Base-by-base conservation (phyloP, 1,284 basidiomycete species). In the Cryptococcus hybrid region DNA sequence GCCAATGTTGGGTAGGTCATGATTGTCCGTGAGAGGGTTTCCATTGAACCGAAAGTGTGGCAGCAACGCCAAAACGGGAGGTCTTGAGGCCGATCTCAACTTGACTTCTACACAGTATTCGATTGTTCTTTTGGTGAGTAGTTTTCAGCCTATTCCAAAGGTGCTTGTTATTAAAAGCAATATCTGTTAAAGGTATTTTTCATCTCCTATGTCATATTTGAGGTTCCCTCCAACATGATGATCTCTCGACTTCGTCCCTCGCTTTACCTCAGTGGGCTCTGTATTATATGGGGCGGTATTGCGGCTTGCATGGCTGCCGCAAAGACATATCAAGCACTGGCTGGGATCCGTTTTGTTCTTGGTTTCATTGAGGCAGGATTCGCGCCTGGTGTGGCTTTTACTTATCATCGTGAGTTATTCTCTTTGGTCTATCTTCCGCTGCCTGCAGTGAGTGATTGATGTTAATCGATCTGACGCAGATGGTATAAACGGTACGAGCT, bases 71-170 rank as follows among this genome's bases (percentile, higher is more conserved):
- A 75, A 71, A 57, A 71, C 73, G 0, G 69, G 68, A 54, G 65
- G 69, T 60, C 63, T 70, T 8, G 58, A 74, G 50, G 49, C 54
- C 9, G 72, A 77, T 57, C 69, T 77, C 54, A 57, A 65, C 34
- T 55, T 78, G 40, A 76, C 73, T 2, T 76, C 74, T 13, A 63
- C 53, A 18, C 70, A 78, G 51, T 78, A 78, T 63, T 76, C 73
- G 0, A 59, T 73, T 63, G 53, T 70, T 51, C 60, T 75, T 50
- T 60, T 77, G 47, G 57, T 30, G 30, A 30, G 30, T 4, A 30
- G 30, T 62, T 70, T 62, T 61, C 78, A 54, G 42, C 62, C 48
- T 42, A 61, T 18, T 57, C 13, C 48, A 47, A 9, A 57, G 47
- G 45, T 50, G 47, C 48, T 46, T 51, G 47, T 39, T 35, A 55